These are phyloP conservation scores for Citrus trifoliata DNA, from an alignment of 345 rosid species.

Conservation along the genomic window DNA sequence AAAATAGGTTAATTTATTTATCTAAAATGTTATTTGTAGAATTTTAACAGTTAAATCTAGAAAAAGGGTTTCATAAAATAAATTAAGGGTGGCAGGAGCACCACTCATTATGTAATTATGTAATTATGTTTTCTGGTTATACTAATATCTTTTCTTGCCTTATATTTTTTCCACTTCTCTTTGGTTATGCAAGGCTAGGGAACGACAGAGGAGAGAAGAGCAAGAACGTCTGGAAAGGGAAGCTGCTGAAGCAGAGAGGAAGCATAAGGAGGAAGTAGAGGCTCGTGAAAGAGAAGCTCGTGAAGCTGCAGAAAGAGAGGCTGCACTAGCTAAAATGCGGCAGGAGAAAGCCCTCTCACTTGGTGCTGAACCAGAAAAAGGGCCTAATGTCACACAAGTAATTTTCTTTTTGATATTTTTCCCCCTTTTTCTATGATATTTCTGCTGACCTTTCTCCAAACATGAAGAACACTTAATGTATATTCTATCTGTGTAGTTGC, in stretches of 20 bases:
- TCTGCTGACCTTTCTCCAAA: not conserved
- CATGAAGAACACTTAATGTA: not conserved
- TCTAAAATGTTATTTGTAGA: no score
- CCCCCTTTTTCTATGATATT: not conserved
- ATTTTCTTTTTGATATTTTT: slow-evolving; percentile 7
- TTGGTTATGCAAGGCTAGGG: slow-evolving; percentile 62
- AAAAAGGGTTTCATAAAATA: no score
- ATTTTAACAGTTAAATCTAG: no score
- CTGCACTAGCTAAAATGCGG: slow-evolving; percentile 67
- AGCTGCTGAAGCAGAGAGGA: slow-evolving; percentile 93
- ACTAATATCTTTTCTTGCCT: not conserved
- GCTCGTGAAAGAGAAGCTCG: slow-evolving; percentile 76
- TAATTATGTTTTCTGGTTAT: not conserved
- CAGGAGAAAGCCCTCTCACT: slow-evolving; percentile 87
- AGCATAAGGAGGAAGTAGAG: slow-evolving; percentile 85
- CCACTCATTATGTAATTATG: no score
- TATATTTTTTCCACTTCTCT: not conserved
- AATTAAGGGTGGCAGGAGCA: no score
- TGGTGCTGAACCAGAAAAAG: slow-evolving; percentile 89
- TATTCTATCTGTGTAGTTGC: not conserved
- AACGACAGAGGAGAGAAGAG: slow-evolving; percentile 82
- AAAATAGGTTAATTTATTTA: no score
- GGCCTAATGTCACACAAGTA: slow-evolving; percentile 87
- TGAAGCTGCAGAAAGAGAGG: slow-evolving; percentile 89
- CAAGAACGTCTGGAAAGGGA: slow-evolving; percentile 77